A percentile compares a stretch with the other conserved stretches of the same genome.
These are phyloP conservation scores for Linnemannia exigua DNA, from an alignment of 192 early-diverging fungal genomes.

Conservation along the genomic window DNA sequence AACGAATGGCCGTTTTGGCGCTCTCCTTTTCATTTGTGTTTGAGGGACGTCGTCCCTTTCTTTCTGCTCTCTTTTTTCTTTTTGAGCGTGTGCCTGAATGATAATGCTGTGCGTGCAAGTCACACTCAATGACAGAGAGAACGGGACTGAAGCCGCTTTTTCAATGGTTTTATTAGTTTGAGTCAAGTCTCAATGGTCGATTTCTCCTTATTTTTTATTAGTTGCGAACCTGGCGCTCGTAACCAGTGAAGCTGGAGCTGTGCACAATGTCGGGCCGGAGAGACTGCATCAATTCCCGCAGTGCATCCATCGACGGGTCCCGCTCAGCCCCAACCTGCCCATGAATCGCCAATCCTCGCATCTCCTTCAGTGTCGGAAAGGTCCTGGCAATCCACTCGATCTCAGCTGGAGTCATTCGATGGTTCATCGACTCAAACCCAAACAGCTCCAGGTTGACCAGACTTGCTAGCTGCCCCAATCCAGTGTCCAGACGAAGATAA, in stretches of 20 bases:
- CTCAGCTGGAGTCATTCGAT: neutral
- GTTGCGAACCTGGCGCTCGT: neutral
- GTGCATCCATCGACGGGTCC: neutral
- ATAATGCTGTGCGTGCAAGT: no score
- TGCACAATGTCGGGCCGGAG: neutral
- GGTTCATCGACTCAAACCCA: neutral
- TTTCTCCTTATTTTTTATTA: no score
- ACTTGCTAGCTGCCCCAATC: neutral
- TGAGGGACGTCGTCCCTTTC: no score
- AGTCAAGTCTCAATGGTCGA: no score
- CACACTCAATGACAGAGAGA: no score
- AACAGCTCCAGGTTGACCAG: neutral
- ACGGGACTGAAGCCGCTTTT: no score
- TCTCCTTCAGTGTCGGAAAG: neutral
- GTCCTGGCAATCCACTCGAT: neutral
- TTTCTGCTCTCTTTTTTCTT: no score
- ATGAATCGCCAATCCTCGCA: neutral
- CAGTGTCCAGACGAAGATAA: neutral
- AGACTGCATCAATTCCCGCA: neutral
- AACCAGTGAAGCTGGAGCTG: neutral
- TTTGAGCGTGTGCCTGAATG: no score
- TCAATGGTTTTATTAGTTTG: no score
- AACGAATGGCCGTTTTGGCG: conserved; percentile 10
- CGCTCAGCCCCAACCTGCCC: neutral
- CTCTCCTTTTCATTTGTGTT: neutral